phyloP scores from a whole-genome alignment of 371 early-diverging fungal genomes.

The Catenaria anguillulae region DNA sequence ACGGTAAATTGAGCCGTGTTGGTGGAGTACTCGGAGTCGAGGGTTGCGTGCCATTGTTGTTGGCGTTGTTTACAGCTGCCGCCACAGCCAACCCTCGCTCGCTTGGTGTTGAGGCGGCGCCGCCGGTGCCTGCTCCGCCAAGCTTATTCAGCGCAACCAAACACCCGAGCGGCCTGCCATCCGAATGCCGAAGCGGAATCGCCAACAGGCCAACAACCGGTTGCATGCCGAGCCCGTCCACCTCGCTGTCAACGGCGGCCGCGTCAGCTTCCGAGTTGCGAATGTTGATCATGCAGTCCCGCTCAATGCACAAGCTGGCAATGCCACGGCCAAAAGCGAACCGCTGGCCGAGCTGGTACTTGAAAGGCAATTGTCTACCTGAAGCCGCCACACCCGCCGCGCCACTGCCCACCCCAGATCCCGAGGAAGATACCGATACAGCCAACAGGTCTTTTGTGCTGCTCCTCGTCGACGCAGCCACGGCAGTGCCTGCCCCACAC shows the following conservation, averaged over 20 bases:
- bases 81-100: constrained; percentile 16
- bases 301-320: constrained; percentile 17
- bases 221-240: neutral
- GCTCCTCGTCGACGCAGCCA: too few species aligned
- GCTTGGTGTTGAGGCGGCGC: constrained; percentile 32
- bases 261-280: neutral
- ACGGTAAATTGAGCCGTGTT: too few species aligned
- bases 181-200: neutral
- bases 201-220: neutral
- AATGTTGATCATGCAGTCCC: constrained; percentile 18
- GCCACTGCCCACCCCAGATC: too few species aligned
- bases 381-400: too few species aligned
- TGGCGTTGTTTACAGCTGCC: too few species aligned
- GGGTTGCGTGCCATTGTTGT: too few species aligned
- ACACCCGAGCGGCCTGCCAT: neutral
- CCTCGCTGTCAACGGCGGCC: neutral
- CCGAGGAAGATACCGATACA: too few species aligned
- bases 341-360: too few species aligned
- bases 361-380: too few species aligned
- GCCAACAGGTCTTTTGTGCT: too few species aligned
- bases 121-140: constrained; percentile 18
- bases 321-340: constrained; percentile 18
- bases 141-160: neutral
- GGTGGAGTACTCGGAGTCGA: too few species aligned
- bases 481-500: too few species aligned